A percentile compares a stretch with the other conserved stretches of the same genome.
Evolutionary conservation across 2,329 filamentous ascomycete genomes (phyloP).

Genomic region (Cladophialophora psammophila): DNA sequence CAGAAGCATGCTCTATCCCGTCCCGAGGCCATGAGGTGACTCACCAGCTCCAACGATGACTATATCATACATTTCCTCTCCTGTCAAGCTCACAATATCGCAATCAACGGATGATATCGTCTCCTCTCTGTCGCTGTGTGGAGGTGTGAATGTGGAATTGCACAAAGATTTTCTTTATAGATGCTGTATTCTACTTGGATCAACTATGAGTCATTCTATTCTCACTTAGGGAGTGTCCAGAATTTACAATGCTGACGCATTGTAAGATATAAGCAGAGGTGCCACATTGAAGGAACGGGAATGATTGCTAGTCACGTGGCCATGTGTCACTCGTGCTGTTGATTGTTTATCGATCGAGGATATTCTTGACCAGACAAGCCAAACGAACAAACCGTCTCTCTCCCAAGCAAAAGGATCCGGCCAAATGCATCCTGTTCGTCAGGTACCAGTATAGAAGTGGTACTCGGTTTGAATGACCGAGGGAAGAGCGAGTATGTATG

Average conservation of each 20-base stretch:
- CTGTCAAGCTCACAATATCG: neutral
- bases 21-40: slow-evolving; percentile 62
- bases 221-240: neutral
- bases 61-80: slow-evolving; percentile 11
- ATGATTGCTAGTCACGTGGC: too few relatives aligned
- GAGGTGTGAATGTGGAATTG: neutral
- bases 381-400: too few relatives aligned
- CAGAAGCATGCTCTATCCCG: slow-evolving; percentile 74
- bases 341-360: too few relatives aligned
- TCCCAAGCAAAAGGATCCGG: too few relatives aligned
- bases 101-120: neutral
- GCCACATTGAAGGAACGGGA: too few relatives aligned
- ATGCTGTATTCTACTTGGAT: neutral
- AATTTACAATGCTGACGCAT: neutral
- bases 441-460: too few relatives aligned
- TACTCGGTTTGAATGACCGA: too few relatives aligned
- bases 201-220: neutral
- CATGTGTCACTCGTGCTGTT: too few relatives aligned
- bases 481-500: too few relatives aligned
- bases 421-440: too few relatives aligned
- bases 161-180: neutral
- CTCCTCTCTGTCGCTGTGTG: neutral
- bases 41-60: slow-evolving; percentile 28
- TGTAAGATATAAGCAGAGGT: neutral
- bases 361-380: too few relatives aligned